Base-by-base conservation (phyloP, 345 rosid species). In the Mallotus nudiflorus region DNA sequence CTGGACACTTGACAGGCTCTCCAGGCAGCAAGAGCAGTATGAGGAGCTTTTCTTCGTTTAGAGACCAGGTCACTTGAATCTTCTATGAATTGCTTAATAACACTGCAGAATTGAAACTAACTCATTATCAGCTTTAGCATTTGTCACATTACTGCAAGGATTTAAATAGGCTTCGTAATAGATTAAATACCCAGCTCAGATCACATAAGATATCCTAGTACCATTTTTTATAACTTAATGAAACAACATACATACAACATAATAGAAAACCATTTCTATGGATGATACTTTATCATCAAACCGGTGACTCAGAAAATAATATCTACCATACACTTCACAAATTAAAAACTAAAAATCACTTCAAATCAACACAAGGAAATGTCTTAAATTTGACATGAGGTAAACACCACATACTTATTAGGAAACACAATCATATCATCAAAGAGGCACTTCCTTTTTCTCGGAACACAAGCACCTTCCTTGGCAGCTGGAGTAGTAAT, bases 371-470 rank as follows among this genome's bases (percentile, higher is more conserved):
- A 65, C 9, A 55, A 14, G 33, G 22, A 33, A 53, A 61, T 31
- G 25, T 24, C 29, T 22, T 28, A 67, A 62, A 35, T 50, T 39
- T 40, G 64, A 65, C 60, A 61, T 45, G 55, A 46, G 6, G 33
- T 9, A 7, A 44, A 9, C 15, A 63, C 69, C 19, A 70, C 91
- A 78, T 89, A 94, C 98, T 68, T 67, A 75, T 83, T 94, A 25
- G 96, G 84, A 77, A 89, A 81, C 51, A 85, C 71, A 24, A 81
- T 75, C 57, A 75, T 69, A 50, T 88, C 87, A 75, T 94, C 98
- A 40, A 73, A 75, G 39, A 85, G 28, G 76, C 89, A 87, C 73
- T 85, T 88, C 65, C 92, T 78, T 76, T 88, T 88, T 78, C 84
- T 79, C 59, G 70, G 67, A 73, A 50, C 44, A 67, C 71, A 85